Evolutionary conservation across 2,329 filamentous ascomycete species (phyloP), one percentile per base, ranked within the genome.

Genomic region (Aspergillus fumigatiaffinis): DNA sequence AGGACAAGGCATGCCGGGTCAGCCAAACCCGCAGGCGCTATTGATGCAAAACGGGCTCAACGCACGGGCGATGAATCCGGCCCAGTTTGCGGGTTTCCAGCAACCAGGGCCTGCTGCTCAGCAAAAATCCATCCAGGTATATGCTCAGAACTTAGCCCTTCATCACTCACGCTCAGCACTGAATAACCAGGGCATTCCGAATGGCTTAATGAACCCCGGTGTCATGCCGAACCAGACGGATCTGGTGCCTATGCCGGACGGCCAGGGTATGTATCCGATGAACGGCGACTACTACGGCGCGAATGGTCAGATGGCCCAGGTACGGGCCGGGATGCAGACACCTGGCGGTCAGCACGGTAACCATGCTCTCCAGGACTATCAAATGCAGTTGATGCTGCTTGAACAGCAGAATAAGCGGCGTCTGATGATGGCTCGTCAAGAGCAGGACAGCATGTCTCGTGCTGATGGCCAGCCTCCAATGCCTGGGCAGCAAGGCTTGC

Each of bases 101-200:
- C 76, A 80, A 77, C 74, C 69, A 62, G 74, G 72, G 56, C 82
- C 84, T 57, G 80, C 80, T 63, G 82, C 86, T 62, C 90, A 93
- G 80, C 83, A 87, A 71, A 95, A 95, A 80, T 88, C 88, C 69
- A 89, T 96, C 74, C 87, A 91, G 76, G 87, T 90, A 74, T 96
- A 96, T 82, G 87, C 90, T 73, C 87, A 91, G 76, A 90, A 87
- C 76, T 84, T 96, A 72, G 86, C 89, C 76, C 87, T 92, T 76
- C 89, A 93, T 76, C 89, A 92, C 70, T 70, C 72, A 73, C 88
- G 88, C 76, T 77, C 88, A 90, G 81, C 81, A 76, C 88, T 94
- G 83, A 88, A 88, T 73, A 88, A 87, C 75, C 90, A 91, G 80
- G 85, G 86, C 74, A 88, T 92, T 83, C 86, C 86, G 66, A 91